A percentile compares a stretch with the other conserved stretches of the same genome.
Evolutionary conservation across 805 yeast genomes (phyloP).

Genomic region (Cyberlindnera saturnus): DNA sequence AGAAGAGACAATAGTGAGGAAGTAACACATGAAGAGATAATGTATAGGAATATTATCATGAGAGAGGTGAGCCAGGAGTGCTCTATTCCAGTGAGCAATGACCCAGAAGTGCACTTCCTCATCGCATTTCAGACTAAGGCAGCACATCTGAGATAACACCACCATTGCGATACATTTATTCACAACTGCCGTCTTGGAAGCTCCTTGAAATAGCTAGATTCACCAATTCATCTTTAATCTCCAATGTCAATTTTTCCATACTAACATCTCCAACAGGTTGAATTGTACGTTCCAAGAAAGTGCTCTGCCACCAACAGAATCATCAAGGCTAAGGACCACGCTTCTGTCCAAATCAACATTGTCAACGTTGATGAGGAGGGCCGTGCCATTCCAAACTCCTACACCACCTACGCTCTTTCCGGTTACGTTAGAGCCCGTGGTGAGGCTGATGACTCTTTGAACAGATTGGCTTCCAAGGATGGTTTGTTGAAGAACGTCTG

Average conservation of each 20-base stretch:
- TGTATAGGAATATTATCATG: no score
- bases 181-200: background rate
- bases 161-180: no score
- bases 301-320: slow-evolving; percentile 99
- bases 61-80: no score
- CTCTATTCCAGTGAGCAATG: no score
- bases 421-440: slow-evolving; percentile 99
- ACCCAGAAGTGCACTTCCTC: no score
- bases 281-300: slow-evolving; percentile 99
- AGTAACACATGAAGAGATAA: no score
- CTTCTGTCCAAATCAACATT: slow-evolving; percentile 97
- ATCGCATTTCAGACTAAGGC: no score
- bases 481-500: slow-evolving; percentile 96
- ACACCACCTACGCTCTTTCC: slow-evolving; percentile 92
- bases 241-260: slow-evolving; percentile 3
- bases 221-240: background rate
- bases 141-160: no score
- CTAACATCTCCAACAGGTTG: slow-evolving; percentile 52
- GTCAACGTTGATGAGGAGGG: slow-evolving; percentile 98
- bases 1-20: background rate
- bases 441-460: slow-evolving; percentile 98
- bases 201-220: background rate
- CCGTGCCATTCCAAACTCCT: slow-evolving; percentile 83
- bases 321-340: slow-evolving; percentile 99
- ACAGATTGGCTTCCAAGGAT: slow-evolving; percentile 98